Evolutionary conservation across 305 asterid species (phyloP), one percentile per base, ranked within the genome.

Genomic region (Fraxinus latifolia): DNA sequence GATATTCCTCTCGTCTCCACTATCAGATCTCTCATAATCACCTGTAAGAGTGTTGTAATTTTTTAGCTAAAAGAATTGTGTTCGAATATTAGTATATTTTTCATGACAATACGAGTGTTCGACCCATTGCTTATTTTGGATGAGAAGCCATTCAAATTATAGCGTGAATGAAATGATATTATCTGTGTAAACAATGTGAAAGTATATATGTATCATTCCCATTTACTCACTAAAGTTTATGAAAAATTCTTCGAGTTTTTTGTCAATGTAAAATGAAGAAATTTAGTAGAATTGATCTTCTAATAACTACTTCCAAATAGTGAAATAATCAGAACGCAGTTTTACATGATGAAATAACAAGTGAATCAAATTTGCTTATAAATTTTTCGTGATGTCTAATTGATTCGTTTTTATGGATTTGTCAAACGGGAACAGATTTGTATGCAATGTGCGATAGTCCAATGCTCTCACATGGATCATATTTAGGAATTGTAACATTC

Each of bases 1-100:
- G 99, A 95, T 80, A 91, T 95, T 86, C 99, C 99, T 73, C 77
- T 90, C 34, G 90, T 95, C 82, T 94, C 99, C 29, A 82, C 93
- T 79, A 19, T 94, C 91, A 92, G 99, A 92, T 92, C 99, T 86
- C 85, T 92, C 81, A 82, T 95, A 74, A 93, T 95, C 87, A 84
- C 86, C 78, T 91, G 99, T 95, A 68, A 29, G 75, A 68, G n/a
- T 14, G 27, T 23, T 62, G 14, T 21, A 55, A 9, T 7, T 1
- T 47, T 21, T 62, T 23, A 23, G 14, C 21, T 27, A 27, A 25
- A 67, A 47, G 4, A 33, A 12, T 14, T 29, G 17, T 25, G 29
- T 67, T 67, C 29, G 36, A 68, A 12, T 68, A 68, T 12, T 1
- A 68, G 39, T 68, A 31, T n/a, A 4, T 68, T 68, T 23, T 25